Conservation (phyloP, 2,329 filamentous ascomycete genomes). For the Capronia coronata region DNA sequence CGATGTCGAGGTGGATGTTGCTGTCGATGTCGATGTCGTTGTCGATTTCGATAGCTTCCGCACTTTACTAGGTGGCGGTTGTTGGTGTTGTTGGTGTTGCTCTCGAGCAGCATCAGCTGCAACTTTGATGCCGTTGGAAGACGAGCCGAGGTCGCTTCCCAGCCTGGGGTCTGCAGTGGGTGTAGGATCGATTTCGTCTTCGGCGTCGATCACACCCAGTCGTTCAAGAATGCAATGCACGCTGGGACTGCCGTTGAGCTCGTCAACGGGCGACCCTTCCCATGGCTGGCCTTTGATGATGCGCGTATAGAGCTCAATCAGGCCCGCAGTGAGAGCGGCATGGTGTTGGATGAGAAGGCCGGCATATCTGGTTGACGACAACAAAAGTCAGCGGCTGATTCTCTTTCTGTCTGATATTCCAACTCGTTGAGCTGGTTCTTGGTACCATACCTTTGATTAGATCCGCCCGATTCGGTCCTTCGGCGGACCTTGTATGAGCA, state of each 20-base stretch:
- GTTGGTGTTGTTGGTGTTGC: too few species aligned
- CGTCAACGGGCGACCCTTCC: constrained; percentile 12
- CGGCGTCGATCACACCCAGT: constrained; percentile 23
- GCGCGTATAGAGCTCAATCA: constrained; percentile 12
- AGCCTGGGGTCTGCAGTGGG: background rate
- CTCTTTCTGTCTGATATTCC: too few species aligned
- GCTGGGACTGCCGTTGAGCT: constrained; percentile 17
- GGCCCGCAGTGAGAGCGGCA: constrained; percentile 12
- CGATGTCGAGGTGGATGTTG: background rate
- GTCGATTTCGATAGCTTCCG: background rate
- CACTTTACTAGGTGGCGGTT: constrained; percentile 1
- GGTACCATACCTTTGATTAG: constrained; percentile 18
- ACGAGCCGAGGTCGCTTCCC: background rate
- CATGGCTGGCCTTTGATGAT: constrained; percentile 11
- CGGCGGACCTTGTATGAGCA: constrained; percentile 16
- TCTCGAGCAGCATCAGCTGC: background rate
- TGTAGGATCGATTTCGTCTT: constrained; percentile 18
- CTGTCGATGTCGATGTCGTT: too few species aligned
- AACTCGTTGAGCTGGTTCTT: too few species aligned
- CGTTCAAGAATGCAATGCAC: constrained; percentile 19
- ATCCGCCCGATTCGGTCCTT: constrained; percentile 10
- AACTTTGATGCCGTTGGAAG: background rate
- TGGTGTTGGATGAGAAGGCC: constrained; percentile 17
- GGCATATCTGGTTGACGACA: constrained; percentile 12
- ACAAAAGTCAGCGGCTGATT: background rate